These are phyloP conservation scores for Acer negundo DNA, from an alignment of 345 rosid species.

Conservation along the genomic window DNA sequence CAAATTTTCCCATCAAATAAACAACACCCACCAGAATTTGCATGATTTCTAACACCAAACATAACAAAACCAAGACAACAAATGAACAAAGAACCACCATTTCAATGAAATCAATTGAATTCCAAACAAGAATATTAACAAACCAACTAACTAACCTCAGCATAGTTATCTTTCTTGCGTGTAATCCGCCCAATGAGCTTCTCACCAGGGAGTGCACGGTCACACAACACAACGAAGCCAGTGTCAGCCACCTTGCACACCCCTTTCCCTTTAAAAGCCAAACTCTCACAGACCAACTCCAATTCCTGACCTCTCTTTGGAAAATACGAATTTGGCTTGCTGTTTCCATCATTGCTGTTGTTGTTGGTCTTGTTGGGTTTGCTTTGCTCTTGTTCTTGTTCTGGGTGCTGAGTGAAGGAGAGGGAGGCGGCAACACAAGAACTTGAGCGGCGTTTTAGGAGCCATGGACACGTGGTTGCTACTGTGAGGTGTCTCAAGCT, in stretches of 20 bases:
- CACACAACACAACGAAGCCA: slow-evolving; percentile 86
- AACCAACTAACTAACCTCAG: slow-evolving; percentile 55
- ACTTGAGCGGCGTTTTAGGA: slow-evolving; percentile 31
- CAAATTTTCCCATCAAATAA: not conserved
- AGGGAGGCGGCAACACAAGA: slow-evolving; percentile 38
- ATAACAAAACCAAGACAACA: slow-evolving; percentile 2
- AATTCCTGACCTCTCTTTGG: slow-evolving; percentile 80
- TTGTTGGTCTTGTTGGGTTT: slow-evolving; percentile 10
- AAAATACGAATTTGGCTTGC: slow-evolving; percentile 45
- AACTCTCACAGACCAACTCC: slow-evolving; percentile 83
- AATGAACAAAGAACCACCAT: not conserved
- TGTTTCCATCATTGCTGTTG: slow-evolving; percentile 3
- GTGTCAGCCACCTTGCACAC: slow-evolving; percentile 76
- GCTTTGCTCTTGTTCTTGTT: slow-evolving; percentile 11
- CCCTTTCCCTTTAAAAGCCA: slow-evolving; percentile 92
- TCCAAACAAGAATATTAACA: not conserved
- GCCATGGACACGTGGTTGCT: slow-evolving; percentile 33
- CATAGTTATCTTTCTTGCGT: slow-evolving; percentile 75
- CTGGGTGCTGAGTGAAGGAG: slow-evolving; percentile 29
- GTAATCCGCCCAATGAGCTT: slow-evolving; percentile 86
- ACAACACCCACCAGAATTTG: not conserved
- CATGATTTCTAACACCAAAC: not conserved
- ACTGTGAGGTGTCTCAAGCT: slow-evolving; percentile 37
- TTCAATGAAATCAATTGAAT: not conserved
- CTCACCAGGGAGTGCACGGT: slow-evolving; percentile 92